Percentiles rank a stretch among this genome's conserved stretches.
Conservation (phyloP, 2,329 filamentous ascomycete genomes). For the Tolypocladium guangdongense region DNA sequence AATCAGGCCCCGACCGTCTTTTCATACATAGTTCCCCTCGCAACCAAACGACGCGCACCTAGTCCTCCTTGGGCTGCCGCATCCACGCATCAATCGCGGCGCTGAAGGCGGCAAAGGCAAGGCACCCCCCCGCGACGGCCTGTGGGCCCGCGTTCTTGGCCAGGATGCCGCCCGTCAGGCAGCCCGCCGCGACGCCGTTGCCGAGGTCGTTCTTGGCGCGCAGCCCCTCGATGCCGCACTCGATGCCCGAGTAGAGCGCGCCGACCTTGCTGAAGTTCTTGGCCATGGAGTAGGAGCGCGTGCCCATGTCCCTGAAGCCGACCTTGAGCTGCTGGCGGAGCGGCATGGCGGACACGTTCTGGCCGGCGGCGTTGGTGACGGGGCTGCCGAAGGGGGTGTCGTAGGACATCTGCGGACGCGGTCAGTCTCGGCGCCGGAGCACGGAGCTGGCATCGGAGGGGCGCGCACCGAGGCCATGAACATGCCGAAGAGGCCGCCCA, state of each 20-base stretch:
- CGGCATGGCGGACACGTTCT: slow-evolving; percentile 51
- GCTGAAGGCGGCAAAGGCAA: slow-evolving; percentile 86
- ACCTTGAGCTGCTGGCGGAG: slow-evolving; percentile 70
- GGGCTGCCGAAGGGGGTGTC: slow-evolving; percentile 70
- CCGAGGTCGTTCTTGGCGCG: slow-evolving; percentile 87
- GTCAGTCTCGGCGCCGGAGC: not conserved
- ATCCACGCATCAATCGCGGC: slow-evolving; percentile 89
- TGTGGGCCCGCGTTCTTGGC: slow-evolving; percentile 82
- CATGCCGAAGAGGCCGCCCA: slow-evolving; percentile 87
- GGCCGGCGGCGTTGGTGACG: slow-evolving; percentile 23
- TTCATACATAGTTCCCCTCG: not conserved
- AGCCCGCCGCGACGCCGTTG: slow-evolving; percentile 82
- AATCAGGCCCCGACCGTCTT: not conserved
- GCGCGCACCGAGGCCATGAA: slow-evolving; percentile 88
- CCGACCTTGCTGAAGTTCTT: slow-evolving; percentile 95
- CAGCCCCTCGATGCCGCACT: slow-evolving; percentile 89
- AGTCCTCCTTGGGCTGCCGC: slow-evolving; percentile 61
- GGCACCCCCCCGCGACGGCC: slow-evolving; percentile 78
- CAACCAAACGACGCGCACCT: slow-evolving; percentile 4
- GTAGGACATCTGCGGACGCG: slow-evolving; percentile 72
- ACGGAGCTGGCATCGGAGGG: not conserved
- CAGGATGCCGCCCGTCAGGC: slow-evolving; percentile 80
- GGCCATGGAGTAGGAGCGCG: slow-evolving; percentile 68
- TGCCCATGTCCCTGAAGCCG: slow-evolving; percentile 93
- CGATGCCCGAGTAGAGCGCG: slow-evolving; percentile 80